phyloP scores from a whole-genome alignment of 1,139 yeast species.

The Diutina sp. region DNA sequence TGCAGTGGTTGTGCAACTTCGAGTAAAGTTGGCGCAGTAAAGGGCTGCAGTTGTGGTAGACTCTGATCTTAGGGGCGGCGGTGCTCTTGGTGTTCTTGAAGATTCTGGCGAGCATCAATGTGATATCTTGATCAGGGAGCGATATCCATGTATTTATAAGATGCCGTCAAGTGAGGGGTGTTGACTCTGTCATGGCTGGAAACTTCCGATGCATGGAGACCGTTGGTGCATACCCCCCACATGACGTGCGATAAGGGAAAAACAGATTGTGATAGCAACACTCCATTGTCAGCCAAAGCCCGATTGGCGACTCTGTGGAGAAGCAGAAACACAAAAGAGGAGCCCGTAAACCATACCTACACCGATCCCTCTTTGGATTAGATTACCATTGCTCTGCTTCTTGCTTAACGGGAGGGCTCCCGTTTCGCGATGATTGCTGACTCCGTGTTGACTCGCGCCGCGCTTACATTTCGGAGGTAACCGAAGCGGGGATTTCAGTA shows the following conservation, averaged over 20 bases:
- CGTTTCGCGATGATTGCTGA: not conserved
- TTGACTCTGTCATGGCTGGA: not conserved
- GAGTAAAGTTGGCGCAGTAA: slow-evolving; percentile 1
- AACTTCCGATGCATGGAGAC: not conserved
- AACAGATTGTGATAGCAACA: not conserved
- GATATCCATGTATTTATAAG: not conserved
- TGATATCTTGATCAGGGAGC: not conserved
- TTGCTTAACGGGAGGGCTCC: not conserved
- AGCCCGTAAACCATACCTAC: not conserved
- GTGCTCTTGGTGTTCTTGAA: not conserved
- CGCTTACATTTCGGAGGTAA: not conserved
- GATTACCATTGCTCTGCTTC: not conserved
- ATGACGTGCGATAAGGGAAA: not conserved
- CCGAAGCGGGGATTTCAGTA: not conserved
- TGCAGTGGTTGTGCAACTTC: slow-evolving; percentile 1
- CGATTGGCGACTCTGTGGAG: not conserved
- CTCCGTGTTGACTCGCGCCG: not conserved
- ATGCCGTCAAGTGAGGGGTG: not conserved
- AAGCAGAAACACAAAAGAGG: not conserved
- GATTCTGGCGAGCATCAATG: not conserved
- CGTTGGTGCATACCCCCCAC: not conserved
- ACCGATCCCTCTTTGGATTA: not conserved
- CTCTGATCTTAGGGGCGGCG: not conserved
- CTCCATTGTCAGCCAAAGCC: not conserved
- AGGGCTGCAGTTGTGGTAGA: slow-evolving; percentile 1